These are phyloP conservation scores for Cenchrus purpureus DNA, from an alignment of 176 grass and related monocot genomes.

Conservation along the genomic window DNA sequence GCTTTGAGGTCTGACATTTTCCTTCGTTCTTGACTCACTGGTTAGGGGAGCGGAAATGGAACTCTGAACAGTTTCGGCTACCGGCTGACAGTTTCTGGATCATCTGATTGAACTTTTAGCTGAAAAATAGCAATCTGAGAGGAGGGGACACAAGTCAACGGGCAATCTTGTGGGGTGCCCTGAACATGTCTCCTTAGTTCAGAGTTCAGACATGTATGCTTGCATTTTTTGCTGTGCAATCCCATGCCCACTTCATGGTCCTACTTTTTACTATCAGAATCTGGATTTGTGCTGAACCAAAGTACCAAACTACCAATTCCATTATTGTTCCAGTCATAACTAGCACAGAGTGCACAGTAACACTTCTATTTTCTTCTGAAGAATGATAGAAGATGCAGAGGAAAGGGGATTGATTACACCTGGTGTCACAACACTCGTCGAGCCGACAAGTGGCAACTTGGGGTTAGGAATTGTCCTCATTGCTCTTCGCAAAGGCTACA, in stretches of 20 bases:
- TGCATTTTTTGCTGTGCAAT: neutral
- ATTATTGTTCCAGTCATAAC: neutral
- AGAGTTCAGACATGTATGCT: neutral
- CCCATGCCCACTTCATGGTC: neutral
- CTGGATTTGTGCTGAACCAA: neutral
- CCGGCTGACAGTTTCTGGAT: neutral
- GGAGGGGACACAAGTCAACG: neutral
- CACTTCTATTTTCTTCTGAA: slow-evolving; percentile 27
- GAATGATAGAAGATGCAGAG: slow-evolving; percentile 93
- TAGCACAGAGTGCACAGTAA: neutral
- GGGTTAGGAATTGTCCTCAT: slow-evolving; percentile 60
- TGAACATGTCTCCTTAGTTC: neutral
- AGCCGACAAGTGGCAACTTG: slow-evolving; percentile 69
- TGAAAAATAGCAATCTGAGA: neutral
- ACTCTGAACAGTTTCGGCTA: neutral
- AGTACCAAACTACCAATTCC: neutral
- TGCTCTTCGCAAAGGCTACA: slow-evolving; percentile 68
- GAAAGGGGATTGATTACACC: slow-evolving; percentile 73
- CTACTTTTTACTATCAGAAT: neutral
- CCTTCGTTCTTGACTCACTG: neutral
- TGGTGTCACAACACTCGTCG: slow-evolving; percentile 65
- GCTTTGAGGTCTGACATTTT: slow-evolving; percentile 58
- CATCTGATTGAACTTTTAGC: neutral
- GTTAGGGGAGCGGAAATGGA: neutral
- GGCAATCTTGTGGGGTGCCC: neutral